Base-by-base conservation (phyloP, 1,139 yeast species). In the Geotrichum fermentans region DNA sequence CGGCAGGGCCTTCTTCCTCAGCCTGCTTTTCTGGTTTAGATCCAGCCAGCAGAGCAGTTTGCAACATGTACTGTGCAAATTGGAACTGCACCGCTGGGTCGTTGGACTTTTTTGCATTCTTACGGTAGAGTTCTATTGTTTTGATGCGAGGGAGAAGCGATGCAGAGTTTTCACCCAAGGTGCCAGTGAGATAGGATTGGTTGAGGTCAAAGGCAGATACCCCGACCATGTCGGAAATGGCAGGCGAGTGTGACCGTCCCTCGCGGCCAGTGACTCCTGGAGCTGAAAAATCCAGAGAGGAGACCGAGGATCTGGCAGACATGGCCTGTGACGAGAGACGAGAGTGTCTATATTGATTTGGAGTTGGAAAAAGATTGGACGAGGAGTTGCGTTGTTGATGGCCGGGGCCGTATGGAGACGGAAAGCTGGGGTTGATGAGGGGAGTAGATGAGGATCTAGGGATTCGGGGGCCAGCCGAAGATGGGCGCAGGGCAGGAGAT, bases 11-110 rank as follows among this genome's bases (percentile, higher is more conserved):
- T 32, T 35, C 46, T 21, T 47, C 50, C 17, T 35, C 22, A 11
- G 39, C 34, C 8, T 26, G 8, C 4, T 46, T 28, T 11, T 21
- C 36, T 21, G 26, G 26, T 14, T 40, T 24, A 6, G 59, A 49
- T 8, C 57, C 58, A 2, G 65, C 61, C 28, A 61, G 56, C 42
- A 87, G 72, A 1, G 95, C 96, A 1, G 95, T 85, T 65, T 87
- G 94, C 48, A 88, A 71, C 83, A 86, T 83, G 64, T 85, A 87
- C 67, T 89, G 95, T 1, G 97, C 96, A 63, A 87, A 89, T 61
- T 88, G 92, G 66, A 88, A 88, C 59, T 89, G 77, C 17, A 87
- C 83, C 22, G 78, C 80, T 1, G 97, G 95, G 62, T 90, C 96
- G 61, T 82, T 83, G 14, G 90, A 79, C 60, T 82, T 85, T 61